phyloP scores from a whole-genome alignment of 345 rosid genomes.

The Aquilaria yunnanensis region DNA sequence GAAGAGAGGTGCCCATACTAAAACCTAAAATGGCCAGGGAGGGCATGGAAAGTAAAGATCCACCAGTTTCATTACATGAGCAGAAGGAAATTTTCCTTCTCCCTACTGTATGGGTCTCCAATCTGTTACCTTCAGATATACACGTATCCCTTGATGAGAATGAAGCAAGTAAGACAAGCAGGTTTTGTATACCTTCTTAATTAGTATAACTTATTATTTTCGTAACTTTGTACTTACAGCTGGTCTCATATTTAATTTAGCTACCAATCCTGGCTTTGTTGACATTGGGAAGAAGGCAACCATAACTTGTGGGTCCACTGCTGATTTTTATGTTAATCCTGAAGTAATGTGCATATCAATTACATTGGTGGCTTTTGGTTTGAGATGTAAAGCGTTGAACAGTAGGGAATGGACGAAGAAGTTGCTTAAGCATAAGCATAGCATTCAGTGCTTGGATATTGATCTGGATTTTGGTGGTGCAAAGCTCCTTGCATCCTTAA shows the following conservation, averaged over 20 bases:
- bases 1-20: constrained; percentile 64
- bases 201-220: too few species aligned
- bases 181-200: constrained; percentile 6
- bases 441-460: constrained; percentile 51
- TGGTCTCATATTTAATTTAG: constrained; percentile 31
- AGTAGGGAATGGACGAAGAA: constrained; percentile 85
- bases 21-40: constrained; percentile 51
- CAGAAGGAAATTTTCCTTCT: constrained; percentile 87
- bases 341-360: constrained; percentile 55
- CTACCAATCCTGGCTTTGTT: constrained; percentile 23
- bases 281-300: constrained; percentile 70
- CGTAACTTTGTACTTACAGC: constrained; percentile 9
- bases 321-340: constrained; percentile 79
- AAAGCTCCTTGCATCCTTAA: constrained; percentile 62
- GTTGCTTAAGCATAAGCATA: constrained; percentile 53
- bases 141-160: constrained; percentile 38
- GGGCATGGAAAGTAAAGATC: constrained; percentile 29
- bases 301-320: constrained; percentile 64
- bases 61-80: constrained; percentile 58
- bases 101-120: constrained; percentile 80
- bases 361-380: constrained; percentile 49
- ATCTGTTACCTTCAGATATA: constrained; percentile 64
- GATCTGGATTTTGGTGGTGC: constrained; percentile 85
- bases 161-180: constrained; percentile 57
- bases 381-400: constrained; percentile 75